Conservation (phyloP, 495 filamentous ascomycete genomes). For the Xylaria acuta region DNA sequence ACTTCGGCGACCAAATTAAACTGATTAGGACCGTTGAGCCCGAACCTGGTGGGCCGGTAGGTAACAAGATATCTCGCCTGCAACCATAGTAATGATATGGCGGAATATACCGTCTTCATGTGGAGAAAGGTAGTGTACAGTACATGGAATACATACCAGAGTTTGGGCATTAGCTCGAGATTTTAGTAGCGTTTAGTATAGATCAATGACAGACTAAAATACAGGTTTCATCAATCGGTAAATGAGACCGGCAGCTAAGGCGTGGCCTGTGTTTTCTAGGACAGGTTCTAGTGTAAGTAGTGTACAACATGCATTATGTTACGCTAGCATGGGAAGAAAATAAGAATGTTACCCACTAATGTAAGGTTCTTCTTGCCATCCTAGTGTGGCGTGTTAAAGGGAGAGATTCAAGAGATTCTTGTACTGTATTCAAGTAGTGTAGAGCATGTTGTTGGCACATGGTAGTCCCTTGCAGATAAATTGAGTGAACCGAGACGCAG, state of each 20-base stretch:
- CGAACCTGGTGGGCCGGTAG: background rate
- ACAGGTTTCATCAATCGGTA: background rate
- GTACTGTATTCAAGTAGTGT: background rate
- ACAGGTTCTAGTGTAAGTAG: too few species aligned
- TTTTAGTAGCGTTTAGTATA: background rate
- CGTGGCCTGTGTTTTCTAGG: background rate
- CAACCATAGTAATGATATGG: background rate
- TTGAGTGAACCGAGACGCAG: constrained; percentile 11
- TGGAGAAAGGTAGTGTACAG: background rate
- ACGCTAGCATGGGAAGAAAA: background rate
- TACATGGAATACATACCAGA: background rate
- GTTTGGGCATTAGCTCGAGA: background rate
- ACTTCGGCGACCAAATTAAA: background rate
- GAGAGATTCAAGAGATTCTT: background rate
- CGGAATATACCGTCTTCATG: background rate
- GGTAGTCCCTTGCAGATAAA: background rate
- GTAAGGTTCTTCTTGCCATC: background rate
- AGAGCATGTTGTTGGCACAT: background rate
- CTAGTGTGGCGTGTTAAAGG: background rate
- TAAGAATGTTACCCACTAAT: constrained; percentile 10
- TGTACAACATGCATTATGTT: constrained; percentile 1
- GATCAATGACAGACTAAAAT: background rate
- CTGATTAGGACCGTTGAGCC: background rate
- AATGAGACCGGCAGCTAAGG: background rate
- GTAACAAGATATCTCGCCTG: background rate